These are phyloP conservation scores for Entonaema liquescens DNA, from an alignment of 495 filamentous ascomycete species.

Conservation along the genomic window DNA sequence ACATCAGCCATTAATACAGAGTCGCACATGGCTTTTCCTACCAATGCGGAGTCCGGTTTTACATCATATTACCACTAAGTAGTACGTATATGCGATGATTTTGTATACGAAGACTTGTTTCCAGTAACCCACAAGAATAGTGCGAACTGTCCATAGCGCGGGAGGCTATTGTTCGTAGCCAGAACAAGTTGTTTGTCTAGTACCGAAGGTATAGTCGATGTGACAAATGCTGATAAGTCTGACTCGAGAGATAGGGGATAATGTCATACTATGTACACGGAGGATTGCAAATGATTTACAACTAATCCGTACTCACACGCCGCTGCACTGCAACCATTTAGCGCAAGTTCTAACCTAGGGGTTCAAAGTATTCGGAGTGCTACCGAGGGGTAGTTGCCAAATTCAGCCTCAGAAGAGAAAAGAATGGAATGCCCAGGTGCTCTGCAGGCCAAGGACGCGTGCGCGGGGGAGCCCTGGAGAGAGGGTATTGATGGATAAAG, in stretches of 20 bases:
- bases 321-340: constrained; percentile 25
- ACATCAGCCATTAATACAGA: background rate
- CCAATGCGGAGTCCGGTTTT: constrained; percentile 22
- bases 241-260: background rate
- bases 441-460: constrained; percentile 12
- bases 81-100: background rate
- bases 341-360: constrained; percentile 17
- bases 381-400: constrained; percentile 23
- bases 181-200: background rate
- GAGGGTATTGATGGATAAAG: constrained; percentile 18
- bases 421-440: constrained; percentile 39
- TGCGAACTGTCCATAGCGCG: constrained; percentile 7
- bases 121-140: constrained; percentile 14
- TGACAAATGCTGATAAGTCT: background rate
- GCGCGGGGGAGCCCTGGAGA: background rate
- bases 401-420: constrained; percentile 37
- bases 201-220: background rate
- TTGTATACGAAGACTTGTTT: constrained; percentile 7
- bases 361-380: constrained; percentile 13
- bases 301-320: constrained; percentile 1
- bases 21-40: constrained; percentile 17
- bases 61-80: constrained; percentile 23
- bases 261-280: background rate
- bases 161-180: constrained; percentile 5
- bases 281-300: background rate